Percentiles rank a stretch among this genome's conserved stretches.
These are phyloP conservation scores for Hemisphaericaspora lyxosophila DNA, from an alignment of 1,139 yeast species.

Conservation along the genomic window DNA sequence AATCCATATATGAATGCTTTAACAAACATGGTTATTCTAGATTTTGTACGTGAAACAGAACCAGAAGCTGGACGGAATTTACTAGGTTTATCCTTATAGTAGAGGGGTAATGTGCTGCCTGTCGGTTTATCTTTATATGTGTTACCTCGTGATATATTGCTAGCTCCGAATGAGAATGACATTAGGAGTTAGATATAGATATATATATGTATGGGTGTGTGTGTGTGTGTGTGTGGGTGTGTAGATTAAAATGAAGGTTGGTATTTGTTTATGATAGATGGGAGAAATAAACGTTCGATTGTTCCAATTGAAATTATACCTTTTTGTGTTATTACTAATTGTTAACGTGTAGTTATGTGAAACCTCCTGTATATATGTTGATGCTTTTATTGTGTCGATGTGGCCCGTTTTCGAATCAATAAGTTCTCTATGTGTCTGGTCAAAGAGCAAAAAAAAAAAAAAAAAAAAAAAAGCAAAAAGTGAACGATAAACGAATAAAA, in stretches of 20 bases:
- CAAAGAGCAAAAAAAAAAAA: no score
- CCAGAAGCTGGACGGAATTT: slow-evolving; percentile 11
- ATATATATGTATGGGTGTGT: background rate
- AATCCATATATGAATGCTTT: slow-evolving; percentile 43
- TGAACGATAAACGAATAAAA: no score
- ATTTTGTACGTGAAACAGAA: slow-evolving; percentile 3
- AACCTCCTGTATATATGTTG: no score
- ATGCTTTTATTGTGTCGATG: no score
- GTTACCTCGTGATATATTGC: slow-evolving; percentile 12
- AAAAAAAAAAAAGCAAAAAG: no score
- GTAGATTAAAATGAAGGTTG: no score
- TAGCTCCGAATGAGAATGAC: slow-evolving; percentile 15
- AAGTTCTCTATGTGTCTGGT: no score
- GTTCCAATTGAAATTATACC: background rate
- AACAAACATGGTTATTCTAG: slow-evolving; percentile 35
- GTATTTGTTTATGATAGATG: no score
- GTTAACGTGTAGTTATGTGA: no score
- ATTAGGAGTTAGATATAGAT: slow-evolving; percentile 3
- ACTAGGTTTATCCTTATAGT: slow-evolving; percentile 31
- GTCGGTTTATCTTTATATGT: slow-evolving; percentile 15
- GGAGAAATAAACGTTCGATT: no score
- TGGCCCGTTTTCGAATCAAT: no score
- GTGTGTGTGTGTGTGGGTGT: background rate
- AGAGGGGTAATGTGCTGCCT: slow-evolving; percentile 25
- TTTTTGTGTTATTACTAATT: no score